Base-by-base conservation (phyloP, 1,284 basidiomycete species). In the Peniophora sp. region DNA sequence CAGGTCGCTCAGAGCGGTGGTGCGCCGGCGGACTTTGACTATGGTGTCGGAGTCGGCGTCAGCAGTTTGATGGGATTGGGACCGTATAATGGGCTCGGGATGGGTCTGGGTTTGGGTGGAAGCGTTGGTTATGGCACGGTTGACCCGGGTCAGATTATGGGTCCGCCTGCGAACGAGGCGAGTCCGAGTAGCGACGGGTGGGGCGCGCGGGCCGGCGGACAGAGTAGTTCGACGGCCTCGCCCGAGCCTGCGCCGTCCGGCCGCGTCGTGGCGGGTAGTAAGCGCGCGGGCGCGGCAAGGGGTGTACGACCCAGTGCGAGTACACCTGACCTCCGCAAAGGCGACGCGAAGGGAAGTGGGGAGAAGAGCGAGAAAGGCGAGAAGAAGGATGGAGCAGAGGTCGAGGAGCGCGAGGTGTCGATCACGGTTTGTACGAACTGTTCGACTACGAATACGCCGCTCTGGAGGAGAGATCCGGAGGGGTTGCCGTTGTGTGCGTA, bases 391-490 rank as follows among this genome's bases (percentile, higher is more conserved):
- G 85, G 86, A 47, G 76, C 20, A 36, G 77, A 75, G 24, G 89
- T 89, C 52, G 85, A 87, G 47, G 76, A 74, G 44, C 5, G 27
- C 6, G 86, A 88, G 47, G 71, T 74, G 51, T 64, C 76, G 5
- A 86, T 88, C 3, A 97, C 92, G 1, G 75, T 89, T 24, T 97
- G 94, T 66, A 93, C 89, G 11, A 97, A 97, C 65, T 97, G 94
- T 68, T 84, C 91, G 62, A 97, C 95, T 49, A 96, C 91, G 24
- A 97, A 93, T 65, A 97, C 94, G 39, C 94, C 94, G 1, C 71
- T 97, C 50, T 97, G 94, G 94, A 79, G 94, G 64, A 76, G 95
- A 58, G 93, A 97, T 71, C 91, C 93, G 1, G 93, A 97, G 57
- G 94, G 94, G 22, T 92, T 96, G 64, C 94, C 94, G 32, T 69